phyloP scores from a whole-genome alignment of 352 stramenopile genomes.

The Phytophthora cactorum region DNA sequence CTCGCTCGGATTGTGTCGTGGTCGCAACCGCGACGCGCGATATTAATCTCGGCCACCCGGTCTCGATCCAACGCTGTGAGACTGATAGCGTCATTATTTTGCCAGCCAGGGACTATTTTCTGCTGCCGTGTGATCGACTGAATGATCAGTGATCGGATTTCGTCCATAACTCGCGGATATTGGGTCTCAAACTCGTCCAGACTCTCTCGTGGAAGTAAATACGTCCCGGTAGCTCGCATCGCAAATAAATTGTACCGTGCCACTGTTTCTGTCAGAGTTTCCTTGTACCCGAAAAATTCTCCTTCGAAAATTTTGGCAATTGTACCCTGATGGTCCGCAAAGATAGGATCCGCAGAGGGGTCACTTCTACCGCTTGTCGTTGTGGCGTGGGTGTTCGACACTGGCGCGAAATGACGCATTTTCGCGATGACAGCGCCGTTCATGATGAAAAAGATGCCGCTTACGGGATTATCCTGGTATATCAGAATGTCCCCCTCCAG shows the following conservation, averaged over 20 bases:
- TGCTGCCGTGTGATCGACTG: constrained; percentile 82
- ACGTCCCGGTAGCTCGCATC: constrained; percentile 60
- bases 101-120: constrained; percentile 69
- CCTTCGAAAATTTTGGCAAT: constrained; percentile 77
- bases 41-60: constrained; percentile 42
- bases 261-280: constrained; percentile 60
- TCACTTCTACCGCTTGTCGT: constrained; percentile 12
- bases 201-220: constrained; percentile 67
- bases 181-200: constrained; percentile 56
- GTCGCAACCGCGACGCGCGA: constrained; percentile 12
- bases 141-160: constrained; percentile 73
- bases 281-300: constrained; percentile 84
- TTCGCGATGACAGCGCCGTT: constrained; percentile 66
- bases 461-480: constrained; percentile 70
- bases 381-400: constrained; percentile 19
- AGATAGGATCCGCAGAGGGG: constrained; percentile 27
- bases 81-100: constrained; percentile 74
- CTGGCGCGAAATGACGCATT: constrained; percentile 16
- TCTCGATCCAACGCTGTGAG: constrained; percentile 56
- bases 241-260: constrained; percentile 80
- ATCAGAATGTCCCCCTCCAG: constrained; percentile 73
- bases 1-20: constrained; percentile 27
- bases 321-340: constrained; percentile 38
- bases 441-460: constrained; percentile 83
- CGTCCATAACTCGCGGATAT: constrained; percentile 68